Evolutionary conservation across 441 rosid species (phyloP), one percentile per base, ranked within the genome.

Genomic region (Syzygium malaccense): DNA sequence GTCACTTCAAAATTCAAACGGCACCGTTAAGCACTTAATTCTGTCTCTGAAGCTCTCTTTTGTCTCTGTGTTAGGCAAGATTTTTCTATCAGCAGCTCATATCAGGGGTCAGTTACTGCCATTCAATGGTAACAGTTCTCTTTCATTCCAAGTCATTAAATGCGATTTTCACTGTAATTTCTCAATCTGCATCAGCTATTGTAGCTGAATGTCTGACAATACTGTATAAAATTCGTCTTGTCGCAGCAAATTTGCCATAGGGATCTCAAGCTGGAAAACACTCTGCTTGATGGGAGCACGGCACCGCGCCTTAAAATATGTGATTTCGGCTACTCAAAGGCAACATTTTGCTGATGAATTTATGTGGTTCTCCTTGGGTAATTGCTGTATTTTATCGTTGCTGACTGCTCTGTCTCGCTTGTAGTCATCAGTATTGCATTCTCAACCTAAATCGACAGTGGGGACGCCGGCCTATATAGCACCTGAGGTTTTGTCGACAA

Each of bases 191-290:
- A 85, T 51, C 13, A 32, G 32, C 64, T 55, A 23, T 56, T 25
- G 49, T 56, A 85, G 48, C 64, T 58, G 28, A 28, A 55, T 51
- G n/a, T 32, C 58, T 19, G 87, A 55, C 26, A 20, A 14, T 41
- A 45, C 26, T 8, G n/a, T 75, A 89, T 53, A 26, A 66, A 54
- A 14, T 49, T 55, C 41, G 45, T 26, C 89, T 32, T 90, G 75
- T 78, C 88, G 86, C 89, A 96, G 98, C 95, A 95, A 94, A 94
- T 96, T 51, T 97, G 96, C 88, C 98, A 96, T 86, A 92, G 98
- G 89, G 99, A 97, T 93, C 93, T 97, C 90, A 97, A 97, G 94
- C 96, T 96, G 88, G 99, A 97, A 91, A 97, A 96, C 91, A 97
- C 98, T 18, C 93, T 97, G 64, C 86, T 97, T 55, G 98, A 97